Conservation (phyloP, 2,329 filamentous ascomycete genomes). For the Dryadomyces sulphureus region DNA sequence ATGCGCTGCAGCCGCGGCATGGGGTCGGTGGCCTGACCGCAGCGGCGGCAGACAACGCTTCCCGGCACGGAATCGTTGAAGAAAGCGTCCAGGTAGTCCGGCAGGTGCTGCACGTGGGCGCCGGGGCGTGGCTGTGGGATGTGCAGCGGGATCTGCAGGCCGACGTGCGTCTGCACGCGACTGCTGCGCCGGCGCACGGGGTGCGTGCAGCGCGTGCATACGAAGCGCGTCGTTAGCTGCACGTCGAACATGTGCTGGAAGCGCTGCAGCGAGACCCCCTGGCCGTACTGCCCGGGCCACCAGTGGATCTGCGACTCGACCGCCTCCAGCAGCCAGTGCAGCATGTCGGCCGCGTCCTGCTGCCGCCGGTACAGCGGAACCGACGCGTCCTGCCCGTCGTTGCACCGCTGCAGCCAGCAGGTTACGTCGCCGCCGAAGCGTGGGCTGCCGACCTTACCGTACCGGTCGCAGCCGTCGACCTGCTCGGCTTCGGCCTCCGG, state of each 20-base stretch:
- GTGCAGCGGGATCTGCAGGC: neutral
- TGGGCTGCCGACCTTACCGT: neutral
- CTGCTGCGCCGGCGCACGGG: conserved; percentile 1
- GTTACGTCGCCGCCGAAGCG: neutral
- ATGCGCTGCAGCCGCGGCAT: conserved; percentile 2
- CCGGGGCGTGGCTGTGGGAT: neutral
- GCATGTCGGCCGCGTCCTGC: neutral
- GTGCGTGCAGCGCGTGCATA: conserved; percentile 3
- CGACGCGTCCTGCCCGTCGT: conserved; percentile 1
- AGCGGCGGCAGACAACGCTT: conserved; percentile 1
- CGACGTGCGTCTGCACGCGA: neutral
- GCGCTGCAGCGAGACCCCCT: neutral
- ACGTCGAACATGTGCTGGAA: conserved; percentile 5
- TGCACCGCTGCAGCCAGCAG: conserved; percentile 1
- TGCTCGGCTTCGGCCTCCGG: no score
- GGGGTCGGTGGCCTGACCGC: neutral
- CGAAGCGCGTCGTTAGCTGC: neutral
- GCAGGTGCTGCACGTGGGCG: neutral
- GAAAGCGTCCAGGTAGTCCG: neutral
- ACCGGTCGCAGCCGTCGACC: neutral
- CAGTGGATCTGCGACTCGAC: conserved; percentile 1
- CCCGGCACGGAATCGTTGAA: neutral
- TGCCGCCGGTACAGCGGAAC: neutral
- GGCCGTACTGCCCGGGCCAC: neutral
- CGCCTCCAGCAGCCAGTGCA: neutral